phyloP scores from a whole-genome alignment of 768 basidiomycete species.

The Plicaturopsis crispa region DNA sequence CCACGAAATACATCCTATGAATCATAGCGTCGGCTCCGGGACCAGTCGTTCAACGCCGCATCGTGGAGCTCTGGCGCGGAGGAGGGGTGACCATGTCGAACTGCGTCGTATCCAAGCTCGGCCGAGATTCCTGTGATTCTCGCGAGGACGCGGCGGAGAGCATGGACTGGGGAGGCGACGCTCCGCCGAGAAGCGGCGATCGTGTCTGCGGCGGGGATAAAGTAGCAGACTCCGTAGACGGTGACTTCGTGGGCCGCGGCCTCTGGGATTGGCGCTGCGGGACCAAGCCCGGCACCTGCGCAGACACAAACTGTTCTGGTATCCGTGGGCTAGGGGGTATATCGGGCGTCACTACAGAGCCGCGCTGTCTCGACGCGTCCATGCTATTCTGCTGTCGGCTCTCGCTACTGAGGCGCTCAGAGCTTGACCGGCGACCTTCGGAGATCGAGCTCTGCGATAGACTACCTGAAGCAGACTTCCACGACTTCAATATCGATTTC shows the following conservation, averaged over 20 bases:
- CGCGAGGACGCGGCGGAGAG: slow-evolving; percentile 13
- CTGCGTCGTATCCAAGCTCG: slow-evolving; percentile 57
- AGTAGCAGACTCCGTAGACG: slow-evolving; percentile 22
- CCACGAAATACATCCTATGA: no score
- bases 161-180: slow-evolving; percentile 20
- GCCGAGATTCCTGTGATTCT: slow-evolving; percentile 27
- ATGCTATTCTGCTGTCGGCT: no score
- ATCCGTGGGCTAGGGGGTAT: slow-evolving; percentile 61
- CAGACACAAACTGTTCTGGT: slow-evolving; percentile 37
- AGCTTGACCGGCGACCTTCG: slow-evolving; percentile 8
- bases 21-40: no score
- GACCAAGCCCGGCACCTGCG: slow-evolving; percentile 13
- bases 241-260: slow-evolving; percentile 11
- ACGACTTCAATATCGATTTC: slow-evolving; percentile 68
- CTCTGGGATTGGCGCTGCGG: slow-evolving; percentile 1
- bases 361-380: no score
- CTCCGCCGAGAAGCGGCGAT: slow-evolving; percentile 9
- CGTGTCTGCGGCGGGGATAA: slow-evolving; percentile 3
- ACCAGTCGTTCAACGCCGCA: no score
- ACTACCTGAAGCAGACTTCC: slow-evolving; percentile 46
- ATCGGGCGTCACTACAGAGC: no score
- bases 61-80: neutral
- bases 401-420: no score
- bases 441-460: no score
- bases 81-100: slow-evolving; percentile 66